Base-by-base conservation (phyloP, 2,329 filamentous ascomycete species). In the Mycosphaerelloides madeirae region DNA sequence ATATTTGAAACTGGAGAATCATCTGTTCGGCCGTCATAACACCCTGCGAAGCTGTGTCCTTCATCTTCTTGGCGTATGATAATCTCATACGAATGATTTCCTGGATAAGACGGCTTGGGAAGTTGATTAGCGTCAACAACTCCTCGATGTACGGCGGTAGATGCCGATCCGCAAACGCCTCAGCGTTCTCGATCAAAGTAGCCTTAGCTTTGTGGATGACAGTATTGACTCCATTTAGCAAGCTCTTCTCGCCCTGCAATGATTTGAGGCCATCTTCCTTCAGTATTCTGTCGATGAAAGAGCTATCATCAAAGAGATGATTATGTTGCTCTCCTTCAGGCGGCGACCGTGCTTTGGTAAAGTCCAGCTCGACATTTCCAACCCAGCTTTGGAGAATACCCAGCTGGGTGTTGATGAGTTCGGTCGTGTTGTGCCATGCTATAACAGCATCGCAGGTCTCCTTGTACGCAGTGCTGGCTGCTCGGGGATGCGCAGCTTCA, bases 101-200 rank as follows among this genome's bases (percentile, higher is more conserved):
- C 67, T 97, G 89, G 31, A 98, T 93, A 29, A 98, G 77, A 7
- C 93, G 84, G 1, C 90, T 95, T 1, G 93, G 93, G 61, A 98
- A 98, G 68, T 95, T 97, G 73, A 98, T 95, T 33, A 98, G 75
- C 0, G 88, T 96, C 36, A 97, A 79, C 34, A 98, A 77, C 66
- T 98, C 93, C 64, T 98, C 93, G 46, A 98, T 94, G 63, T 96
- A 97, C 0, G 90, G 90, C 6, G 93, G 93, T 13, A 98, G 74
- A 68, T 98, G 91, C 3, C 91, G 83, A 59, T 90, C 86, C 31
- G 84, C 81, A 64, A 97, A 98, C 1, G 83, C 81, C 49, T 82
- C 80, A 2, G 88, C 86, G 62, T 95, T 95, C 55, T 81, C 75
- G 36, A 97, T 95, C 36, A 97, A 74, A 0, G 91, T 95, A 49